phyloP scores from a whole-genome alignment of 768 basidiomycete species.

The Agaricus sinodeliciosus region DNA sequence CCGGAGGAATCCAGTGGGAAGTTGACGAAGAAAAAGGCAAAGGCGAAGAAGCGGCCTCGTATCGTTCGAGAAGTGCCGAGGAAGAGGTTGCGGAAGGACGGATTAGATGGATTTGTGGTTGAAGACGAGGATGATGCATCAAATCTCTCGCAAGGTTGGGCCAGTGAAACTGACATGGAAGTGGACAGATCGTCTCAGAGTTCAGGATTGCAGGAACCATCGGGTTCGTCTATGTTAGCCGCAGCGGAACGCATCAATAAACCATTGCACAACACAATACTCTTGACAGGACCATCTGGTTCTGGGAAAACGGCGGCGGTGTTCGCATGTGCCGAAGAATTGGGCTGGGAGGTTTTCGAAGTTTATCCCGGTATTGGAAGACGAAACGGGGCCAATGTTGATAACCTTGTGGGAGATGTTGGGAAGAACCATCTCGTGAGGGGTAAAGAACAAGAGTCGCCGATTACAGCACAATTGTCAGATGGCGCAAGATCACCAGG shows the following conservation, averaged over 20 bases:
- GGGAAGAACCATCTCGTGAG: slow-evolving; percentile 85
- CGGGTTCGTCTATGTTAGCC: not conserved
- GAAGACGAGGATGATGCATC: slow-evolving; percentile 34
- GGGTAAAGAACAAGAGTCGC: slow-evolving; percentile 15
- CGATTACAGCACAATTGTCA: slow-evolving; percentile 6
- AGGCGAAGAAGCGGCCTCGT: slow-evolving; percentile 45
- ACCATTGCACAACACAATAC: slow-evolving; percentile 73
- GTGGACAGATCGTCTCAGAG: slow-evolving; percentile 12
- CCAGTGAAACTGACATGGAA: slow-evolving; percentile 14
- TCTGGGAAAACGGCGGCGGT: slow-evolving; percentile 89
- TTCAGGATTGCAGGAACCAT: not conserved
- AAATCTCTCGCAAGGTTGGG: slow-evolving; percentile 19
- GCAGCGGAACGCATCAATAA: slow-evolving; percentile 25
- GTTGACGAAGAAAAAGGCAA: slow-evolving; percentile 16
- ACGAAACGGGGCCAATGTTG: slow-evolving; percentile 72
- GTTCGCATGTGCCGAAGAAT: slow-evolving; percentile 89
- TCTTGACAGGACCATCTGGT: slow-evolving; percentile 79
- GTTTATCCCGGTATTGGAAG: slow-evolving; percentile 95
- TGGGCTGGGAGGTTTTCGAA: slow-evolving; percentile 96
- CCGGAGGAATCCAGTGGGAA: slow-evolving; percentile 9
- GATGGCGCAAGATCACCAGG: slow-evolving; percentile 2
- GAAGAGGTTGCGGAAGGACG: slow-evolving; percentile 48
- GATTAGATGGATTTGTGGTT: slow-evolving; percentile 56
- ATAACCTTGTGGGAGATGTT: slow-evolving; percentile 82
- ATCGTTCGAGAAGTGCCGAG: slow-evolving; percentile 48